Conservation (phyloP, 2,329 filamentous ascomycete genomes). For the Zasmidium cellare region DNA sequence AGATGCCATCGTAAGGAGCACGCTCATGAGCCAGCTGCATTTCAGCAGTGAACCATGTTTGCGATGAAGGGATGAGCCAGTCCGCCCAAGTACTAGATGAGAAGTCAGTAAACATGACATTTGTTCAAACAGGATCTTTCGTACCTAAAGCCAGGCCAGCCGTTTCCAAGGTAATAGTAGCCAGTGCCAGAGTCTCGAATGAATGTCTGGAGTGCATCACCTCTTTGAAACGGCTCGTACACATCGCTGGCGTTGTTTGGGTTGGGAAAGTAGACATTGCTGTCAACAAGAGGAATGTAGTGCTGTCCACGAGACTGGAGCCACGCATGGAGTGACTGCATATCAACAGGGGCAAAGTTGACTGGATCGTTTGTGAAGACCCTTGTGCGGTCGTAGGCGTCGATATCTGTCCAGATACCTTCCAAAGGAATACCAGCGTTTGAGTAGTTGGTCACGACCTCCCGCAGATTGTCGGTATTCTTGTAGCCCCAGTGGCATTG, state of each 20-base stretch:
- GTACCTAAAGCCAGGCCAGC: conserved; percentile 19
- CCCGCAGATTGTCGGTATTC: conserved; percentile 66
- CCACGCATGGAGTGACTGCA: conserved; percentile 49
- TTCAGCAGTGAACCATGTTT: conserved; percentile 27
- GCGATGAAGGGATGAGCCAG: conserved; percentile 22
- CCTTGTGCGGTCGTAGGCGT: conserved; percentile 46
- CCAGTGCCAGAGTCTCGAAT: conserved; percentile 57
- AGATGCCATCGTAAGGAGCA: conserved; percentile 26
- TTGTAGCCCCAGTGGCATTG: conserved; percentile 68
- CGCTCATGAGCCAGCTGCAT: conserved; percentile 14
- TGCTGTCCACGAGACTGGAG: conserved; percentile 54
- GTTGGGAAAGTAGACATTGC: conserved; percentile 67
- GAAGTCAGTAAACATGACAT: background rate
- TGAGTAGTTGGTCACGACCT: conserved; percentile 53
- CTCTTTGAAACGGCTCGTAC: conserved; percentile 53
- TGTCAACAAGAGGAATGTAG: conserved; percentile 59
- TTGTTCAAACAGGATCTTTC: background rate
- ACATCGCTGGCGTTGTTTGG: conserved; percentile 59
- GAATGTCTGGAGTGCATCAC: conserved; percentile 51
- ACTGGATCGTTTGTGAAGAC: conserved; percentile 55
- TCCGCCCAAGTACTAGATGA: conserved; percentile 21
- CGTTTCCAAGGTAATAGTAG: conserved; percentile 33
- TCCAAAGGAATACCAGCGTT: conserved; percentile 49
- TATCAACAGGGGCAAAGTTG: conserved; percentile 49
- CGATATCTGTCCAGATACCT: conserved; percentile 40